Base-by-base conservation (phyloP, 2,329 filamentous ascomycete genomes). In the Fusarium austroafricanum region DNA sequence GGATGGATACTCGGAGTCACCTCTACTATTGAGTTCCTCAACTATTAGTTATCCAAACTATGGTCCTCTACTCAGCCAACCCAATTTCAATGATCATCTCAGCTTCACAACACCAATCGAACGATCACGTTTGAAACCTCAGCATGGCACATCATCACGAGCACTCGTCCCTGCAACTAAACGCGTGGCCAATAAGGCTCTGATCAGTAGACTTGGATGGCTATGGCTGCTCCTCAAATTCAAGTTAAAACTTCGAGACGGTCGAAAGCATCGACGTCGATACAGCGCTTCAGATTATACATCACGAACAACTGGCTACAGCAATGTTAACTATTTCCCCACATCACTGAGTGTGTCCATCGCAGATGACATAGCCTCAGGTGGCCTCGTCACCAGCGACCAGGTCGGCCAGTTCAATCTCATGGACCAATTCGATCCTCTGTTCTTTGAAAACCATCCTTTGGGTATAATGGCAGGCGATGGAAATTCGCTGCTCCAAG, bases 1-100 rank as follows among this genome's bases (percentile, higher is more conserved):
- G 28, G 37, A 45, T 58, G 60, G 44, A 40, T 64, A 23, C 39
- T 65, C 52, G 18, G 52, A 58, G 26, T 64, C 61, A 20, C 54
- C 61, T 12, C 9, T 46, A 2, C 52, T 28, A 37, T 29, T 42
- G 28, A 65, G 45, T 39, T 49, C 60, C 20, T 52, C 53, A 11
- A 38, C 59, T 45, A 38, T 33, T 47, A 28, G 60, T 6, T 39
- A 43, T 45, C 20, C 45, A 20, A 64, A n/a, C 40, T 46, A 44
- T 17, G 23, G 46, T 20, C 20, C 38, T 17, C 23, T 52, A 29
- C 5, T 50, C 12, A 55, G 23, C 18, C 54, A 28, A 17, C 23
- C 40, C 38, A 46, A 23, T n/a, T 46, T 64, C 52, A 44, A 21
- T n/a, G 7, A 33, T 42, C 33, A 45, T 15, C n/a, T 17, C 18